These are phyloP conservation scores for Blechomonas ayalai DNA, from an alignment of 208 protist genomes.

Conservation along the genomic window DNA sequence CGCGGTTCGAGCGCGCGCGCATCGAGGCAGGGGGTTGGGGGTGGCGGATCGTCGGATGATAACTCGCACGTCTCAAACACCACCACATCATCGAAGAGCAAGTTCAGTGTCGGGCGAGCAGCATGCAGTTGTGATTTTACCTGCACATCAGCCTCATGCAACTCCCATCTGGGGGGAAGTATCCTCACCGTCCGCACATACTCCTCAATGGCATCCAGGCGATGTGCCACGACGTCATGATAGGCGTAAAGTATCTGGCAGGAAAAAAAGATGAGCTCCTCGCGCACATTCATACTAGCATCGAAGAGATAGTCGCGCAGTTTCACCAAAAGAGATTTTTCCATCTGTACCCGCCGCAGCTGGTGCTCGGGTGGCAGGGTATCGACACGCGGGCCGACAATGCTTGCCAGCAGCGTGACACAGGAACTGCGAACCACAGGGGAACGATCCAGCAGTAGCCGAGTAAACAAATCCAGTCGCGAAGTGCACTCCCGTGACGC, in stretches of 20 bases:
- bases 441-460: constrained; percentile 70
- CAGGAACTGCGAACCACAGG: constrained; percentile 84
- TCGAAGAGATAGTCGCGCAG: constrained; percentile 73
- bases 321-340: constrained; percentile 80
- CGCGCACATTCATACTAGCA: constrained; percentile 77
- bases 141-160: constrained; percentile 68
- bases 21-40: constrained; percentile 20
- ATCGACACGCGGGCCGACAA: constrained; percentile 62
- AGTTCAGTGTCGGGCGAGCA: constrained; percentile 70
- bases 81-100: constrained; percentile 60
- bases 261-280: constrained; percentile 84
- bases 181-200: constrained; percentile 22
- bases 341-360: constrained; percentile 71
- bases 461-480: constrained; percentile 62
- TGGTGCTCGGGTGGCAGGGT: constrained; percentile 44
- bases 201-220: constrained; percentile 26
- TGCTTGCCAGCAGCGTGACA: constrained; percentile 74
- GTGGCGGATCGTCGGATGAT: constrained; percentile 32
- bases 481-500: constrained; percentile 68
- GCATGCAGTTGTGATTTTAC: constrained; percentile 72
- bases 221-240: constrained; percentile 16
- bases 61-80: constrained; percentile 55
- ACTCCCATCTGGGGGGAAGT: constrained; percentile 20
- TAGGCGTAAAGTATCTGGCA: constrained; percentile 71
- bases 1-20: constrained; percentile 9